Percentiles rank a stretch among this genome's conserved stretches.
Evolutionary conservation across 129 eudicot species (phyloP).

Genomic region (Heracleum sosnowskyi): DNA sequence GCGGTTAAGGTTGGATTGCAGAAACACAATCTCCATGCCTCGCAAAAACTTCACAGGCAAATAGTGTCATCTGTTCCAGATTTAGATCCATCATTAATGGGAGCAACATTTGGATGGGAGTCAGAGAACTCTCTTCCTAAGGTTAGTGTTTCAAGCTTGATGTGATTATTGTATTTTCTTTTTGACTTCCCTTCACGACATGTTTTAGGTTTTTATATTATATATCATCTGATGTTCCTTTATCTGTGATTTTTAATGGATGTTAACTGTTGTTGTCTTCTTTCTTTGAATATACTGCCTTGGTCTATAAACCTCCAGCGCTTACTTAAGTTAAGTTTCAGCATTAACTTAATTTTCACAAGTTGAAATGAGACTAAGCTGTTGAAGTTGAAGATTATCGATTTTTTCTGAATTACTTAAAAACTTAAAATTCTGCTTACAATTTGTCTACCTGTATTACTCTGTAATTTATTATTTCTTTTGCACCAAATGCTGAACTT

Average conservation of each 20-base stretch:
- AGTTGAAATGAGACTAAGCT: not conserved
- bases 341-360: not conserved
- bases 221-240: not conserved
- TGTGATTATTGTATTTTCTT: too few species aligned
- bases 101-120: constrained; percentile 70
- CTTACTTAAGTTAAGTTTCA: not conserved
- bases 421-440: not conserved
- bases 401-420: not conserved
- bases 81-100: constrained; percentile 20
- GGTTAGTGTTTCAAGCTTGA: too few species aligned
- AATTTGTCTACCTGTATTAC: not conserved
- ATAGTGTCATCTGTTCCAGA: constrained; percentile 24
- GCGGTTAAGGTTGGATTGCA: constrained; percentile 50
- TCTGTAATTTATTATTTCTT: not conserved
- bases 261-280: too few species aligned
- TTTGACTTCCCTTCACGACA: too few species aligned
- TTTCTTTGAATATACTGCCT: too few species aligned
- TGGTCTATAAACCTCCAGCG: not conserved
- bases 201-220: not conserved
- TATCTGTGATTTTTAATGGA: not conserved
- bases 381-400: not conserved
- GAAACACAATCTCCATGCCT: constrained; percentile 68
- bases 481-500: not conserved
- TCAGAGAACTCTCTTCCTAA: constrained; percentile 56
- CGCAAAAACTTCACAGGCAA: constrained; percentile 50